Evolutionary conservation across 495 filamentous ascomycete species (phyloP).

Genomic region (Rhypophila decipiens): DNA sequence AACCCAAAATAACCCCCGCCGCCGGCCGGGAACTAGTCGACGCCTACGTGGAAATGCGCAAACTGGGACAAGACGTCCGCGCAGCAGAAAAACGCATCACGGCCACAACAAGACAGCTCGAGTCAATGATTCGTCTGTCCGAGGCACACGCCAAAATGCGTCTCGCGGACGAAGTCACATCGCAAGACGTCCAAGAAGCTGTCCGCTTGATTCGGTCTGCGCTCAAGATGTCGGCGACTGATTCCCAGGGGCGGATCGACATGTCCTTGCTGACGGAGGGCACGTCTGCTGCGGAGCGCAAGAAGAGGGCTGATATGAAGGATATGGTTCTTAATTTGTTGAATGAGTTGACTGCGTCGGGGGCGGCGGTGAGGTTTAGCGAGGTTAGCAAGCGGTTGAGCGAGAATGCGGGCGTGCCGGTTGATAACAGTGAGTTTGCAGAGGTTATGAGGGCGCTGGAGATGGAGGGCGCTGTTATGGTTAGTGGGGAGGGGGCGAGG

Average conservation of each 20-base stretch:
- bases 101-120: constrained; percentile 89
- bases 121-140: constrained; percentile 92
- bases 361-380: constrained; percentile 63
- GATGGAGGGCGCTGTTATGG: constrained; percentile 74
- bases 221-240: constrained; percentile 95
- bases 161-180: constrained; percentile 66
- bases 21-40: constrained; percentile 76
- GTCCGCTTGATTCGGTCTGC: constrained; percentile 86
- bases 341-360: constrained; percentile 68
- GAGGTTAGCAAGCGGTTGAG: constrained; percentile 68
- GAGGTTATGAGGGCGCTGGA: constrained; percentile 75
- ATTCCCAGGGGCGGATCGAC: constrained; percentile 90
- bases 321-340: constrained; percentile 63
- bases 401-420: constrained; percentile 64
- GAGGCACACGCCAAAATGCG: constrained; percentile 99
- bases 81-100: constrained; percentile 93
- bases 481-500: constrained; percentile 78
- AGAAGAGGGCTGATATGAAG: constrained; percentile 78
- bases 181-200: constrained; percentile 80
- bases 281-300: constrained; percentile 74
- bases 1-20: constrained; percentile 69
- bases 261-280: constrained; percentile 94
- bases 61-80: constrained; percentile 90
- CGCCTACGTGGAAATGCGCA: constrained; percentile 92
- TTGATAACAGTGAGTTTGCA: constrained; percentile 73